Conservation (phyloP, 495 filamentous ascomycete genomes). For the Alectoria sarmentosa region DNA sequence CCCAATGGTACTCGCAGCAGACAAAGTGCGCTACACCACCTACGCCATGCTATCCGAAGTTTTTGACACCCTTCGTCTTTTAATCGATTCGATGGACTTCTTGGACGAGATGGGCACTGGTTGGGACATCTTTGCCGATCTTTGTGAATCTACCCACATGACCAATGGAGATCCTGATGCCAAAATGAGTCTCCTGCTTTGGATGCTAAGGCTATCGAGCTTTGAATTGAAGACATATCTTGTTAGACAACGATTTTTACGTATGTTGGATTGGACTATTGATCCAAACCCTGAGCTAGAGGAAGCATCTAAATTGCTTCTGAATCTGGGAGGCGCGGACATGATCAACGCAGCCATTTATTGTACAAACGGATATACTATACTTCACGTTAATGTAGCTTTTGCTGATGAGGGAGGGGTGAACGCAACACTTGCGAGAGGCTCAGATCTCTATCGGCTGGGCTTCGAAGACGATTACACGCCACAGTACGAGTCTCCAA, state of each 20-base stretch:
- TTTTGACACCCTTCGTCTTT: slow-evolving; percentile 2
- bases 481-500: background rate
- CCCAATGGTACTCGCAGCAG: background rate
- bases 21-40: background rate
- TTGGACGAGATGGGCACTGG: background rate
- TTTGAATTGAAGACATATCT: background rate
- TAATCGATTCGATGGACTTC: slow-evolving; percentile 7
- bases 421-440: background rate
- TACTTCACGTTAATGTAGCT: background rate
- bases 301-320: background rate
- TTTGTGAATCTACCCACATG: background rate
- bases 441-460: slow-evolving; percentile 1
- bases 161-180: background rate
- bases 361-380: background rate
- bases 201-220: slow-evolving; percentile 1
- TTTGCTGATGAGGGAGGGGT: background rate
- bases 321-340: background rate
- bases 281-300: background rate
- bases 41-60: background rate
- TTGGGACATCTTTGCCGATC: background rate
- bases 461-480: background rate
- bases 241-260: background rate
- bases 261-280: background rate
- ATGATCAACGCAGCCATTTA: background rate
- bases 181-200: background rate